These are phyloP conservation scores for Dioszegia aurantiaca DNA, from an alignment of 768 basidiomycete genomes.

Conservation along the genomic window DNA sequence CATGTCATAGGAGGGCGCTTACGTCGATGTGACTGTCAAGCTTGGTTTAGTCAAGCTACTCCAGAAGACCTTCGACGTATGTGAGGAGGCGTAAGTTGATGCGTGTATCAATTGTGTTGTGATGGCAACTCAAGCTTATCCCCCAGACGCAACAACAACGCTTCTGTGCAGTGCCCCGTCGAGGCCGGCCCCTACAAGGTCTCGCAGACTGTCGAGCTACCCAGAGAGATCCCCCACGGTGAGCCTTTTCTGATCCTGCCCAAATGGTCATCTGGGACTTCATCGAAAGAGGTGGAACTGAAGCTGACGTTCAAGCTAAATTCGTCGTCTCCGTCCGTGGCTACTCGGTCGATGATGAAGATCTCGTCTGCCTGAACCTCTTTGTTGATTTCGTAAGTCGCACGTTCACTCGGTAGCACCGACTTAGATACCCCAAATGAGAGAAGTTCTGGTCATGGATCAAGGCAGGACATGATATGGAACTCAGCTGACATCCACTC, in stretches of 20 bases:
- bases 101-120: too few relatives aligned
- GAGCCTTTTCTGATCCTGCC: slow-evolving; percentile 16
- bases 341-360: slow-evolving; percentile 68
- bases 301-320: slow-evolving; percentile 59
- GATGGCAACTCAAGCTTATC: background rate
- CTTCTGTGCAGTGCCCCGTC: slow-evolving; percentile 79
- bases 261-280: too few relatives aligned
- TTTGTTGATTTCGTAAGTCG: slow-evolving; percentile 66
- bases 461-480: too few relatives aligned
- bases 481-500: background rate
- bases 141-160: slow-evolving; percentile 68
- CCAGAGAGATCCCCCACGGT: slow-evolving; percentile 84
- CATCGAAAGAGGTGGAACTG: background rate
- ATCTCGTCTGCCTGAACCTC: slow-evolving; percentile 76
- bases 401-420: too few relatives aligned
- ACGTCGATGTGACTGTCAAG: slow-evolving; percentile 84
- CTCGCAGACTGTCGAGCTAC: slow-evolving; percentile 76
- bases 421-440: too few relatives aligned
- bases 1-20: slow-evolving; percentile 73
- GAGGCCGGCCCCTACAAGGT: slow-evolving; percentile 68
- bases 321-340: slow-evolving; percentile 70
- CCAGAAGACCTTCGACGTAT: slow-evolving; percentile 77
- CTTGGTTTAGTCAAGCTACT: slow-evolving; percentile 90
- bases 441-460: too few relatives aligned
- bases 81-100: slow-evolving; percentile 81